Base-by-base conservation (phyloP, 2,329 filamentous ascomycete genomes). In the Coniochaeta prunicola region DNA sequence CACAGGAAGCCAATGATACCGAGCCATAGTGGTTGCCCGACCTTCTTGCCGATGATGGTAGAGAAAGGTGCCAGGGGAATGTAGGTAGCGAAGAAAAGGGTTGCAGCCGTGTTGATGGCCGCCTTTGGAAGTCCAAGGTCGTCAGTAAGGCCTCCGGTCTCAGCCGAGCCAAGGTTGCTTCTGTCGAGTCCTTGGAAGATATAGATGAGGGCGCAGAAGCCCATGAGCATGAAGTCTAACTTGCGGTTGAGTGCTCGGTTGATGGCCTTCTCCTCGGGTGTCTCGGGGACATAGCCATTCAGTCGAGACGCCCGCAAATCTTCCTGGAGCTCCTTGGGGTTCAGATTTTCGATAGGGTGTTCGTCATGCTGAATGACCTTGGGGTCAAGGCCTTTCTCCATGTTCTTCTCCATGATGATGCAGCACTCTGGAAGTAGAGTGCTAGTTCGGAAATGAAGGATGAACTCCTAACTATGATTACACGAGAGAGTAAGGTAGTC, bases 1-100 rank as follows among this genome's bases (percentile, higher is more conserved):
- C 70, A 69, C n/a, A 45, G 19, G 40, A 45, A 45, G 40, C 40
- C 21, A 24, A 45, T 45, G 40, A 45, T 45, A n/a, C 40, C 40
- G 40, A 45, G 40, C 40, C 40, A 45, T 8, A 45, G 40, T 19
- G 40, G 40, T 24, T 45, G 40, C 40, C 40, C 40, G 40, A 45
- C 40, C 40, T 45, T 45, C 40, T 45, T 45, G 40, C 40, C 40
- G 40, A 45, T 45, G 40, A 45, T 45, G 40, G 40, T 45, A 24
- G 40, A 45, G 21, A 45, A 45, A 24, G 40, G 40, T 8, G 40
- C 40, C 40, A 45, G 40, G 40, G 40, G 40, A 45, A 45, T 45
- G 40, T 45, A 45, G 7, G 40, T 45, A 24, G 40, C 40, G 40
- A 45, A 45, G 40, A 45, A 45, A n/a, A 45, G 40, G 40, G 40